phyloP scores from a whole-genome alignment of 257 asterid species.

The Salvia rosmarinus region DNA sequence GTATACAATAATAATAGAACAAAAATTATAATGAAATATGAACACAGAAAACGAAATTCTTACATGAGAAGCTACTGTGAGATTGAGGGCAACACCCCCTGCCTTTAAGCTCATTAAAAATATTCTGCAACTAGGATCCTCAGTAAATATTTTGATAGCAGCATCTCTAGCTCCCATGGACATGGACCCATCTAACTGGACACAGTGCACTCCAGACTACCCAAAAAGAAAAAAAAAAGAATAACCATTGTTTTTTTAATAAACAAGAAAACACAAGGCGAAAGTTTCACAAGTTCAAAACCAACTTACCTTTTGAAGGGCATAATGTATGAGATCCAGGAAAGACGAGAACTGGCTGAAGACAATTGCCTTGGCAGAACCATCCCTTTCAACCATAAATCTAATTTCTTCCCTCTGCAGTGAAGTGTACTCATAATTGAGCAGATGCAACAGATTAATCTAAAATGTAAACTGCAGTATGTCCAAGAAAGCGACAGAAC shows the following conservation, averaged over 20 bases:
- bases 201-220: constrained; percentile 82
- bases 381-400: constrained; percentile 92
- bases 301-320: constrained; percentile 71
- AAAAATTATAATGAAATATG: neutral
- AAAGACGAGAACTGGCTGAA: constrained; percentile 96
- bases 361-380: constrained; percentile 95
- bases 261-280: constrained; percentile 25
- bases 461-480: constrained; percentile 11
- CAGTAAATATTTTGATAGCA: constrained; percentile 75
- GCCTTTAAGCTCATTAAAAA: constrained; percentile 96
- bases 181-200: constrained; percentile 89
- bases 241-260: constrained; percentile 2
- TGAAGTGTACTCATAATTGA: constrained; percentile 29
- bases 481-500: neutral
- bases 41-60: constrained; percentile 27
- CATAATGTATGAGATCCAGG: constrained; percentile 86
- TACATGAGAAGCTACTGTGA: constrained; percentile 95
- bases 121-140: constrained; percentile 83
- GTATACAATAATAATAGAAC: constrained; percentile 12
- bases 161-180: constrained; percentile 77
- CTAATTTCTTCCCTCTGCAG: constrained; percentile 94
- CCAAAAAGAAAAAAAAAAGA: constrained; percentile 35
- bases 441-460: constrained; percentile 22
- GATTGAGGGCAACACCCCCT: constrained; percentile 97
- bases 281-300: neutral